These are phyloP conservation scores for Sordariomycetes sp. DNA, from an alignment of 2,329 filamentous ascomycete species.

Conservation along the genomic window DNA sequence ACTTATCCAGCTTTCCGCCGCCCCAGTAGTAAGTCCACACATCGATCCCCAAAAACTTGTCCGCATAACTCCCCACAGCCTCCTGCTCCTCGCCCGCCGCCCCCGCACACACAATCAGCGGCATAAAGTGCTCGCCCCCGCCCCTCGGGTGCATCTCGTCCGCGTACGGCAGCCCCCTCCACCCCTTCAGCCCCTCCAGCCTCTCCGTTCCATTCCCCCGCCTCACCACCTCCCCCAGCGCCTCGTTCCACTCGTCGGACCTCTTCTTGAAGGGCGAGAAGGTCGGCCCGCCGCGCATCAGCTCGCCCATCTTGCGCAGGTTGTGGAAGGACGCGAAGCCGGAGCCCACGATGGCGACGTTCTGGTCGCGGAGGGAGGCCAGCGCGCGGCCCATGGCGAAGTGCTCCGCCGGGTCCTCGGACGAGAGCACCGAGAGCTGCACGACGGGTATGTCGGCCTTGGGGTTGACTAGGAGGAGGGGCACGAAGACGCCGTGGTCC, in stretches of 20 bases:
- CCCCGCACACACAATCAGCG: constrained; percentile 44
- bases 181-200: constrained; percentile 27
- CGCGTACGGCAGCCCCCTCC: constrained; percentile 35
- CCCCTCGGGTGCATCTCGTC: constrained; percentile 42
- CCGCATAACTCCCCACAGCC: constrained; percentile 31
- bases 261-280: constrained; percentile 13
- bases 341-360: constrained; percentile 49
- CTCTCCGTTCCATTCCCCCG: constrained; percentile 19
- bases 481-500: constrained; percentile 53
- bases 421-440: constrained; percentile 43
- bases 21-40: constrained; percentile 49
- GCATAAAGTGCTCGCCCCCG: constrained; percentile 49
- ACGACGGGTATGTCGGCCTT: constrained; percentile 40
- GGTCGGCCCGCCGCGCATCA: constrained; percentile 14
- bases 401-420: constrained; percentile 37
- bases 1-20: constrained; percentile 8
- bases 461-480: constrained; percentile 42
- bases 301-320: constrained; percentile 31
- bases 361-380: constrained; percentile 32
- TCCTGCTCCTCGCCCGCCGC: constrained; percentile 27
- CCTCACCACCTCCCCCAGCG: constrained; percentile 27
- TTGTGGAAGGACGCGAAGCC: constrained; percentile 51
- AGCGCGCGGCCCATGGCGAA: constrained; percentile 43
- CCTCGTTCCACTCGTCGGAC: constrained; percentile 31
- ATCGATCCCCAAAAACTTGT: constrained; percentile 34